A percentile compares a stretch with the other conserved stretches of the same genome.
phyloP scores from a whole-genome alignment of 2,329 filamentous ascomycete species.

The Aureobasidium sp. region DNA sequence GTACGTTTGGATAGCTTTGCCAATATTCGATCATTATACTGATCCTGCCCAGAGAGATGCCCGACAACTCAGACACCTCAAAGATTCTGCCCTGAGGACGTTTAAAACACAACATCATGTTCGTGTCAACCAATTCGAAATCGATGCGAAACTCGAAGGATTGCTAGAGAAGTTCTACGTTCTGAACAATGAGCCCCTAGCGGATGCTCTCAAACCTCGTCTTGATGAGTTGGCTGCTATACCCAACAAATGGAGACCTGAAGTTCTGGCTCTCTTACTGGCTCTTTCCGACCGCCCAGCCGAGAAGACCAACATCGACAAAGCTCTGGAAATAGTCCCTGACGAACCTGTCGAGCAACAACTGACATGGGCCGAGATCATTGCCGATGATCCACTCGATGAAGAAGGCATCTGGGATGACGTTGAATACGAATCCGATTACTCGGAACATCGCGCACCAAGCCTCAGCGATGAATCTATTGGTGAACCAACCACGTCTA shows the following conservation, averaged over 20 bases:
- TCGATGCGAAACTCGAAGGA: slow-evolving; percentile 34
- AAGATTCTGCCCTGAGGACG: slow-evolving; percentile 33
- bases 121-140: slow-evolving; percentile 44
- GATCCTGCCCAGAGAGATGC: slow-evolving; percentile 17
- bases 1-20: background rate
- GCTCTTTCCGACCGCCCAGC: slow-evolving; percentile 75
- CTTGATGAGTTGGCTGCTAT: slow-evolving; percentile 51
- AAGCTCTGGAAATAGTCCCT: slow-evolving; percentile 34
- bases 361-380: slow-evolving; percentile 73
- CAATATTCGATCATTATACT: background rate
- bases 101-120: slow-evolving; percentile 37
- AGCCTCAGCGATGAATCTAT: slow-evolving; percentile 28
- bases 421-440: slow-evolving; percentile 58
- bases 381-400: slow-evolving; percentile 67
- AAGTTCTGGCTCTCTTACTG: slow-evolving; percentile 70
- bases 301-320: slow-evolving; percentile 55
- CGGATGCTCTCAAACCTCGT: slow-evolving; percentile 58
- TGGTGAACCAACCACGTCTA: slow-evolving; percentile 24
- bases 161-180: slow-evolving; percentile 83
- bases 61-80: slow-evolving; percentile 29
- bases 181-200: slow-evolving; percentile 69
- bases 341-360: slow-evolving; percentile 35
- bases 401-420: slow-evolving; percentile 64
- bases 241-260: slow-evolving; percentile 63
- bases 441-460: slow-evolving; percentile 53